A percentile compares a stretch with the other conserved stretches of the same genome.
phyloP scores from a whole-genome alignment of 148 eudicot genomes.

The Cornus kousa region DNA sequence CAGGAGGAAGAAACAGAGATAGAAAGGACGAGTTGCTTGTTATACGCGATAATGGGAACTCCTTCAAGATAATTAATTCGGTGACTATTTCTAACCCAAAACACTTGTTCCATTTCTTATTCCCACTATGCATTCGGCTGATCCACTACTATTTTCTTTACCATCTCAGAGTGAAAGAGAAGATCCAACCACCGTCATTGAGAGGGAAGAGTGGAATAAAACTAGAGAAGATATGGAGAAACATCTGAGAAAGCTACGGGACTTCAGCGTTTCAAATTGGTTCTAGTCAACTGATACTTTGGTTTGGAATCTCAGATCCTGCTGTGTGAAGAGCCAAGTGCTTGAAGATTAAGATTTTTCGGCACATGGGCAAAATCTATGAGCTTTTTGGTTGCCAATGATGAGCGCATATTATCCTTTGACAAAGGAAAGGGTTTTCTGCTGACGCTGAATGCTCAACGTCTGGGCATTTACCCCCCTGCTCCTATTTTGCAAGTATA shows the following conservation, averaged over 20 bases:
- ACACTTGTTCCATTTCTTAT: neutral
- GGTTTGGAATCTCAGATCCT: neutral
- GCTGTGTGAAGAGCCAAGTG: neutral
- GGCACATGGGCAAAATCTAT: neutral
- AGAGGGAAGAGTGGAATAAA: slow-evolving; percentile 81
- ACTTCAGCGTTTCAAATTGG: slow-evolving; percentile 91
- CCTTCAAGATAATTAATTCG: slow-evolving; percentile 71
- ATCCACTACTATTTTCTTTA: slow-evolving; percentile 15
- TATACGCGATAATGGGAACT: slow-evolving; percentile 73
- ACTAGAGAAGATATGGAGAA: slow-evolving; percentile 83
- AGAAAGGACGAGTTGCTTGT: slow-evolving; percentile 82
- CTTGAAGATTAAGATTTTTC: neutral
- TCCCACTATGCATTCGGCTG: neutral
- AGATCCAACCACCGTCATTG: slow-evolving; percentile 76
- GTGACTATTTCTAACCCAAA: slow-evolving; percentile 35
- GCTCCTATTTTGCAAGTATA: neutral
- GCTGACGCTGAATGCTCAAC: neutral
- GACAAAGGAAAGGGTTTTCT: neutral
- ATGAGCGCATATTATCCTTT: neutral
- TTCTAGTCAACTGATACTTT: slow-evolving; percentile 32
- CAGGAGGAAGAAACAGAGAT: slow-evolving; percentile 78
- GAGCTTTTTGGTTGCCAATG: neutral
- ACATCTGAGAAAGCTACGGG: slow-evolving; percentile 84
- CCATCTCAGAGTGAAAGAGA: slow-evolving; percentile 66
- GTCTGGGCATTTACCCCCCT: neutral